Evolutionary conservation across 1,139 yeast genomes (phyloP).

Genomic region (Kodamaea alishanica): DNA sequence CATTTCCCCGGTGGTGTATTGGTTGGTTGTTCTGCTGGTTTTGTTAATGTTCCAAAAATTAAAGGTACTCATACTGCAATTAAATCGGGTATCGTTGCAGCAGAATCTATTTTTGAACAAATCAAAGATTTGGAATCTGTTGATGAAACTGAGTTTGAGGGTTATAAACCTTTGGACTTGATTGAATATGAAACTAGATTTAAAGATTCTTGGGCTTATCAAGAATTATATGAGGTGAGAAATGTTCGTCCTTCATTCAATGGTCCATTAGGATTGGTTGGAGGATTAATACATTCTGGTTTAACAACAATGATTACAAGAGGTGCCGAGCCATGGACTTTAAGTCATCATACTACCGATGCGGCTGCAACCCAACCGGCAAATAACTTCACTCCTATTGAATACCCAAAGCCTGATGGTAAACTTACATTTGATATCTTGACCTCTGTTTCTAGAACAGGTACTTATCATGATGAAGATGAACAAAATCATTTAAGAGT

Average conservation of each 20-base stretch:
- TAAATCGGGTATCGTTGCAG: conserved; percentile 92
- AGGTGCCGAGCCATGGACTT: conserved; percentile 87
- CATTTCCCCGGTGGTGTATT: conserved; percentile 93
- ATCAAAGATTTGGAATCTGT: conserved; percentile 47
- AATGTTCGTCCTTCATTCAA: conserved; percentile 90
- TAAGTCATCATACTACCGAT: conserved; percentile 68
- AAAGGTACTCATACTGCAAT: conserved; percentile 98
- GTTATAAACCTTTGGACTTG: conserved; percentile 48
- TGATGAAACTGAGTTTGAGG: conserved; percentile 46
- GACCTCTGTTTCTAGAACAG: conserved; percentile 92
- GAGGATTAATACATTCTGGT: conserved; percentile 84
- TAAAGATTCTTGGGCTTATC: conserved; percentile 76
- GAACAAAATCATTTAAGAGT: conserved; percentile 86
- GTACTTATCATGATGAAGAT: conserved; percentile 92
- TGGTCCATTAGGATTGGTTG: conserved; percentile 62
- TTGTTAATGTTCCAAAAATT: conserved; percentile 92
- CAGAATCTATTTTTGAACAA: conserved; percentile 70
- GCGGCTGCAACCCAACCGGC: conserved; percentile 71
- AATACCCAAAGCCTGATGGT: conserved; percentile 93
- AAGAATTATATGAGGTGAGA: conserved; percentile 78
- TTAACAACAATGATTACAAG: conserved; percentile 71
- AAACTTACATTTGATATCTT: conserved; percentile 82
- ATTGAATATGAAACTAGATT: conserved; percentile 59
- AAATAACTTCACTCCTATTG: conserved; percentile 59
- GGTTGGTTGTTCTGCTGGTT: conserved; percentile 95